These are phyloP conservation scores for Setaria italica DNA, from an alignment of 202 grass and related monocot genomes.

Conservation along the genomic window DNA sequence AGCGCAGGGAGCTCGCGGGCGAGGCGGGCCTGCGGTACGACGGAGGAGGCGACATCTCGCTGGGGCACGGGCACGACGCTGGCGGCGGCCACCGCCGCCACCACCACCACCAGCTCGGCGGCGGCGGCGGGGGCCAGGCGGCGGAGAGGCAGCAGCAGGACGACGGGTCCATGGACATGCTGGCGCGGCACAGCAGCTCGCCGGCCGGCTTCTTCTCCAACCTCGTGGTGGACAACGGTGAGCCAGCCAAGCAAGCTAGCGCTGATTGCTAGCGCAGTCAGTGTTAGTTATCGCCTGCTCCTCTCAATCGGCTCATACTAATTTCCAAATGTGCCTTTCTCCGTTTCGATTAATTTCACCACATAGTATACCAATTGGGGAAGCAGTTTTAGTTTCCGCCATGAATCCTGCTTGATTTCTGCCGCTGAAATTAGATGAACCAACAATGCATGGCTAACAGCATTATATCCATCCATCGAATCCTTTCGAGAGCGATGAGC, in stretches of 20 bases:
- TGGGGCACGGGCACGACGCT: conserved; percentile 45
- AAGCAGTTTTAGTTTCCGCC: background rate
- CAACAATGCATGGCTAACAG: background rate
- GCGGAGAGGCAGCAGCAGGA: conserved; percentile 11
- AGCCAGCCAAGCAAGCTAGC: background rate
- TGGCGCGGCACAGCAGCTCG: conserved; percentile 78
- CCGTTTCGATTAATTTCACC: background rate
- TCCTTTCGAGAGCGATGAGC: background rate
- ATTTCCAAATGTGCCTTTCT: background rate
- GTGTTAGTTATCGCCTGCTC: background rate
- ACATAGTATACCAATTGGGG: background rate
- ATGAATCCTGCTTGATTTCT: background rate
- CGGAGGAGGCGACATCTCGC: conserved; percentile 50
- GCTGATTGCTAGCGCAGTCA: background rate
- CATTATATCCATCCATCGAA: background rate
- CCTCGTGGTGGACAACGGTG: conserved; percentile 71
- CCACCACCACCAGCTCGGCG: background rate
- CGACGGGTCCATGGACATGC: conserved; percentile 55
- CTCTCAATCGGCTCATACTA: background rate
- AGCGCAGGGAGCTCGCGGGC: conserved; percentile 32
- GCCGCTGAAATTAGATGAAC: background rate
- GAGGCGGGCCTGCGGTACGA: conserved; percentile 33
- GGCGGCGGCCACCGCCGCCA: background rate
- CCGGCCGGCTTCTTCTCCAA: conserved; percentile 83
- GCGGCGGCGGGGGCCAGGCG: background rate